Evolutionary conservation across 2,329 filamentous ascomycete genomes (phyloP), one percentile per base, ranked within the genome.

Genomic region (Plenodomus biglobosus): DNA sequence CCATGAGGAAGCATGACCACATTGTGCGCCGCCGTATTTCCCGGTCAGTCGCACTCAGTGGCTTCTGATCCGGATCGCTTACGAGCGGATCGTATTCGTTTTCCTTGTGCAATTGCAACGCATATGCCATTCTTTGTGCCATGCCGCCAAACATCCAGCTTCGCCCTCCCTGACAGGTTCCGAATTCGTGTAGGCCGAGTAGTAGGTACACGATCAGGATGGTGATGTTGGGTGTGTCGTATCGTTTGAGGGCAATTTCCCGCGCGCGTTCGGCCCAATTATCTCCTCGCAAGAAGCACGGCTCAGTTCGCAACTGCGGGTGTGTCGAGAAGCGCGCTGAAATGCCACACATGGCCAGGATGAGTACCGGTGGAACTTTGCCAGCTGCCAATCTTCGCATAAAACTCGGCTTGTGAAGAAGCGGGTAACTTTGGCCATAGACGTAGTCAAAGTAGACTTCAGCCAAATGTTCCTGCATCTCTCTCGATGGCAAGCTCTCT

Each of bases 1-100:
- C 94, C 92, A 97, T 96, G 47, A 96, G 73, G 65, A 96, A 96
- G 68, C 92, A 97, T 11, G 92, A 89, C 94, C 94, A 99, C 92
- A 99, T 97, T 2, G 91, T 94, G 47, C 94, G 83, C 58, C 94
- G 80, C 51, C 94, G 83, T 44, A 97, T 96, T 70, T 99, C 94
- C 21, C 90, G 86, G 69, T 97, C 94, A 15, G 92, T 90, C 59
- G 94, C 94, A 66, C 90, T 96, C 43, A 94, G 80, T 53, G 87
- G 83, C 2, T 80, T 79, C 11, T 81, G 78, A 32, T 76, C 76
- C 17, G 80, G 79, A 35, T 82, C 81, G n/a, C 80, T 77, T n/a
- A 80, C 81, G 30, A 83, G 73, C 0, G 89, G 88, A 59, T 95
- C 90, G 63, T 88, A 84, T 54, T 95, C 90, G 21, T 96, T 80